A percentile compares a stretch with the other conserved stretches of the same genome.
These are phyloP conservation scores for Pyracantha coccinea DNA, from an alignment of 331 rosid species.

Conservation along the genomic window DNA sequence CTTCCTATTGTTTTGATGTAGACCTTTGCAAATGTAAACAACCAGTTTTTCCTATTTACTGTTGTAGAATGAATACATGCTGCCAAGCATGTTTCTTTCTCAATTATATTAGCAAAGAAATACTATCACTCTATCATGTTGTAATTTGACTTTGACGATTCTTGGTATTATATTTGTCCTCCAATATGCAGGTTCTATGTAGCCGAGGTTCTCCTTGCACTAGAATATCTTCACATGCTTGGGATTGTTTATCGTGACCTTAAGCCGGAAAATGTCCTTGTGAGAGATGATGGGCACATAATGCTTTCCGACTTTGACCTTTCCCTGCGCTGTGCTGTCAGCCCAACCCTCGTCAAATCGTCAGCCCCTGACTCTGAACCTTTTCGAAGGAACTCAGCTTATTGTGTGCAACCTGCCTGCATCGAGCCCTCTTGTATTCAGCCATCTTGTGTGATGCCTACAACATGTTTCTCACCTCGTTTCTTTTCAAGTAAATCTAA, in stretches of 20 bases:
- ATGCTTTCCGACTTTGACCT: constrained; percentile 55
- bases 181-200: constrained; percentile 36
- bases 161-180: neutral
- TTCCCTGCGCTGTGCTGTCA: constrained; percentile 43
- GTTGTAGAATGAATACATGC: neutral
- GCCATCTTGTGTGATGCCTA: constrained; percentile 42
- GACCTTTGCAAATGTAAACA: neutral
- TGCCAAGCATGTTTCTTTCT: neutral
- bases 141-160: neutral
- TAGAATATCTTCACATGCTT: constrained; percentile 56
- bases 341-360: constrained; percentile 41
- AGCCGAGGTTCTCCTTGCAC: constrained; percentile 49
- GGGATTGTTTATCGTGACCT: constrained; percentile 56
- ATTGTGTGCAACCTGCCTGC: constrained; percentile 45
- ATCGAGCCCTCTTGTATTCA: constrained; percentile 48
- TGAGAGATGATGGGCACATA: constrained; percentile 52
- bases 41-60: neutral
- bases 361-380: constrained; percentile 28
- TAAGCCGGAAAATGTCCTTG: constrained; percentile 50
- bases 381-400: constrained; percentile 29
- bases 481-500: constrained; percentile 39
- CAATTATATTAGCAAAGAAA: neutral
- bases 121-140: neutral
- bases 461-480: constrained; percentile 48
- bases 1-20: neutral